Conservation (phyloP, 768 basidiomycete species). For the Tephrocybe sp. region DNA sequence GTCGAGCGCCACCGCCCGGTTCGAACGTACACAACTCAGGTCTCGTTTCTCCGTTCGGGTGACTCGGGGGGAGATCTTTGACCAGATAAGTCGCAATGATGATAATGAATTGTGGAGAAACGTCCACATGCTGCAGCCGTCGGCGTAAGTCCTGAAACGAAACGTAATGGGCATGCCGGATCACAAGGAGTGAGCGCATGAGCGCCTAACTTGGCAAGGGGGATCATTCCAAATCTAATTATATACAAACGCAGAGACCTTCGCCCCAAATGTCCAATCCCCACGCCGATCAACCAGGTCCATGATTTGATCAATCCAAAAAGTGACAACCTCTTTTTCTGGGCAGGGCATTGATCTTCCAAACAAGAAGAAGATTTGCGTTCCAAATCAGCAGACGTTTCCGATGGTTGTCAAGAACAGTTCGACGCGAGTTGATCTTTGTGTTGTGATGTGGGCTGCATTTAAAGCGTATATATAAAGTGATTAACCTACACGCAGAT, state of each 20-base stretch:
- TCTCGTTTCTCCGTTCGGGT: too few relatives aligned
- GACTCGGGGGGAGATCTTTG: too few relatives aligned
- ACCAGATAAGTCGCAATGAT: too few relatives aligned
- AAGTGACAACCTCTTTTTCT: neutral
- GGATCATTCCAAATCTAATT: neutral
- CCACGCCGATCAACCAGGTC: neutral
- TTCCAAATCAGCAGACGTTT: neutral
- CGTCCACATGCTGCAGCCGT: neutral
- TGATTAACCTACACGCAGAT: too few relatives aligned
- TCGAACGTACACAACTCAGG: too few relatives aligned
- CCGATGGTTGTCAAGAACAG: neutral
- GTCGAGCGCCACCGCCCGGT: too few relatives aligned
- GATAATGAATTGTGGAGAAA: too few relatives aligned
- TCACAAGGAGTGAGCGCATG: slow-evolving; percentile 16
- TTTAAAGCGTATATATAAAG: too few relatives aligned
- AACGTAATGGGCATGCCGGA: slow-evolving; percentile 10
- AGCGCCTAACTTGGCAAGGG: neutral
- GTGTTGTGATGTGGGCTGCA: too few relatives aligned
- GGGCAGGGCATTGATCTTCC: slow-evolving; percentile 2
- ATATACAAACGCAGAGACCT: neutral
- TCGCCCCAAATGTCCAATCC: neutral
- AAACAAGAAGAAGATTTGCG: slow-evolving; percentile 10
- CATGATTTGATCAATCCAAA: neutral
- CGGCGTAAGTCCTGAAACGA: slow-evolving; percentile 8
- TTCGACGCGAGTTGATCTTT: too few relatives aligned